These are phyloP conservation scores for Physcomitrellopsis africana DNA, from an alignment of 225 moss, liverwort and hornwort genomes.

Conservation along the genomic window DNA sequence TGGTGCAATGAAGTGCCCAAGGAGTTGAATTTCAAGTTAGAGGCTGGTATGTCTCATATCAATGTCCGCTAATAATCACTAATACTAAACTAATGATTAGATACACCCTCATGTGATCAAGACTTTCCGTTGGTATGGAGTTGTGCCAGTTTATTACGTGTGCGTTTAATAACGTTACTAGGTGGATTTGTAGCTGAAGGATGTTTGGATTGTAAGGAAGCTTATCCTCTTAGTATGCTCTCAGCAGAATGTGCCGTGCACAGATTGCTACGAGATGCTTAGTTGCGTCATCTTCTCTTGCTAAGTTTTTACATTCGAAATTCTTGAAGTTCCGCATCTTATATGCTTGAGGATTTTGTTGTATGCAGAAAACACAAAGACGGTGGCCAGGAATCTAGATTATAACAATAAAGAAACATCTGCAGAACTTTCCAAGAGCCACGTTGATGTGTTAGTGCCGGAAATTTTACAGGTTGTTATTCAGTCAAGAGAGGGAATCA, in stretches of 20 bases:
- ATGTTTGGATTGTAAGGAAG: not conserved
- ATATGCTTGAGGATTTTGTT: slow-evolving; percentile 17
- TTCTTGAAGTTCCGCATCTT: not conserved
- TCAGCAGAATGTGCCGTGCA: not conserved
- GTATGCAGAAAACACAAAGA: slow-evolving; percentile 77
- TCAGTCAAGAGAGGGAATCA: not conserved
- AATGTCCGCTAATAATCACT: not conserved
- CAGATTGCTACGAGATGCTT: not conserved
- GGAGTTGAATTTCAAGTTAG: slow-evolving; percentile 88
- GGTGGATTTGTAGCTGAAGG: not conserved
- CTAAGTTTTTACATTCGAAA: not conserved
- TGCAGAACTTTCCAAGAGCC: slow-evolving; percentile 67
- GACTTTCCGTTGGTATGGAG: slow-evolving; percentile 10
- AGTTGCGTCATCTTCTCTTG: too few species aligned
- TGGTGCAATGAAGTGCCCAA: slow-evolving; percentile 99
- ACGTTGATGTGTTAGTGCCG: slow-evolving; percentile 87
- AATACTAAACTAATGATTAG: not conserved
- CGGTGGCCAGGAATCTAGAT: slow-evolving; percentile 77
- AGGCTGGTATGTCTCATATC: slow-evolving; percentile 68
- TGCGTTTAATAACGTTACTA: not conserved
- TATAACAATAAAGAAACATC: slow-evolving; percentile 58
- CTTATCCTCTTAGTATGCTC: not conserved
- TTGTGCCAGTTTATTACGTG: not conserved
- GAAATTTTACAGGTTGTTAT: slow-evolving; percentile 79
- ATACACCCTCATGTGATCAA: not conserved